These are phyloP conservation scores for Ogataea glucozyma DNA, from an alignment of 805 yeast species.

Conservation along the genomic window DNA sequence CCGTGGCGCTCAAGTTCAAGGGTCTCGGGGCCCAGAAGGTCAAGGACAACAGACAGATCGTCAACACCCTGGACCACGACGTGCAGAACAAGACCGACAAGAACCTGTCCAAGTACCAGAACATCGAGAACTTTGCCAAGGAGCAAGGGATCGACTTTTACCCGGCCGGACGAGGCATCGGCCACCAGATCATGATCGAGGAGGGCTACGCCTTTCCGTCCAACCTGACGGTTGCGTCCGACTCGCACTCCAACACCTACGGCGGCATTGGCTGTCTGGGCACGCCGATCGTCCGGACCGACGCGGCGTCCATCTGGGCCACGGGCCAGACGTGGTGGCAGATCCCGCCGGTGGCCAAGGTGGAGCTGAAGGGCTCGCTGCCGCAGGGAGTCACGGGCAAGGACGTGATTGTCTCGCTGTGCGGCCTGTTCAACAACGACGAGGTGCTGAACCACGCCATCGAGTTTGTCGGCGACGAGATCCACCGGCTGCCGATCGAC, in stretches of 20 bases:
- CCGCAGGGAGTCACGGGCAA: constrained; percentile 92
- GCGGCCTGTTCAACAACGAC: constrained; percentile 90
- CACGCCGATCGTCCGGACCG: constrained; percentile 97
- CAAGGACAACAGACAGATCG: constrained; percentile 85
- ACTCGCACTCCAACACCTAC: constrained; percentile 95
- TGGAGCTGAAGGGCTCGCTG: constrained; percentile 76
- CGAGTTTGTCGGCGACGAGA: constrained; percentile 86
- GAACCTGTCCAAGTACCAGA: constrained; percentile 82
- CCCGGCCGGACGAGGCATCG: constrained; percentile 99
- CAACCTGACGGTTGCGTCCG: constrained; percentile 92
- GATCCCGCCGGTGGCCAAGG: constrained; percentile 97
- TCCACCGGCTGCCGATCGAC: constrained; percentile 69
- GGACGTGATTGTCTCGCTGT: constrained; percentile 93
- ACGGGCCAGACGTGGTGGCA: constrained; percentile 99
- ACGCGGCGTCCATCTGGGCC: constrained; percentile 99
- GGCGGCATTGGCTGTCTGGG: constrained; percentile 97
- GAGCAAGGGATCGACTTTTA: constrained; percentile 94
- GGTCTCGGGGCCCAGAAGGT: constrained; percentile 88
- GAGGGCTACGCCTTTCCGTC: constrained; percentile 98
- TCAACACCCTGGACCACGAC: constrained; percentile 96
- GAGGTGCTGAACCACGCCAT: constrained; percentile 93
- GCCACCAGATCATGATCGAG: constrained; percentile 98
- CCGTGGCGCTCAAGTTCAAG: constrained; percentile 94
- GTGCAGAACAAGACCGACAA: constrained; percentile 91
- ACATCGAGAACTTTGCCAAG: constrained; percentile 86